Evolutionary conservation across 768 basidiomycete genomes (phyloP), one percentile per base, ranked within the genome.

Genomic region (Asterophora parasitica): DNA sequence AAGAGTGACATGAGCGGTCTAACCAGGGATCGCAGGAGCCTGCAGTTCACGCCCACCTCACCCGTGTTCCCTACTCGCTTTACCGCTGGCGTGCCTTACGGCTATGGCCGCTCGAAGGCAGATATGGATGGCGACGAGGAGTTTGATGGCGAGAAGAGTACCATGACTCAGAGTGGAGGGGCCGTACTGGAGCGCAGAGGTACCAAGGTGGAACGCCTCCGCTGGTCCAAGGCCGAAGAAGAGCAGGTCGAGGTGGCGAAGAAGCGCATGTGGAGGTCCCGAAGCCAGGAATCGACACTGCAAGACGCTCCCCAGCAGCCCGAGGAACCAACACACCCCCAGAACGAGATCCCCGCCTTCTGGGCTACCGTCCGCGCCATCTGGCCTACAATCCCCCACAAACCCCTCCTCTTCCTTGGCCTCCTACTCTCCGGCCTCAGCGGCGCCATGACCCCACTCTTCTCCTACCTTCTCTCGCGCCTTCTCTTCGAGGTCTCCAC

Each of bases 401-500:
- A 94, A 58, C 72, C 74, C 4, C 53, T 89, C 35, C 64, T 96
- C 50, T 57, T 81, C 61, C 23, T 88, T 44, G 93, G 93, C 13
- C 70, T 95, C 19, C 2, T 82, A 48, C 59, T 78, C n/a, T 84
- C 85, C 48, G 53, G 92, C 34, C 64, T 78, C 44, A 86, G 82
- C 55, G 95, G 96, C 16, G 77, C 88, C 3, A 81, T 88, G 73
- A 96, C 92, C 0, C 95, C 96, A 2, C 49, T 97, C 37, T 99
- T 97, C 75, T 93, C 95, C 1, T 91, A 77, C 72, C 77, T 93
- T 53, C 82, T 96, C 57, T 88, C 92, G 7, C 76, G 76, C 7
- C 77, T 98, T 11, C 76, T 95, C 46, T 85, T 79, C 61, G 76
- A 87, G 52, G 82, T 90, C 11, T 85, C 86, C 31, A 76, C 72